Base-by-base conservation (phyloP, 352 stramenopile genomes). In the Pythium sukuiense region DNA sequence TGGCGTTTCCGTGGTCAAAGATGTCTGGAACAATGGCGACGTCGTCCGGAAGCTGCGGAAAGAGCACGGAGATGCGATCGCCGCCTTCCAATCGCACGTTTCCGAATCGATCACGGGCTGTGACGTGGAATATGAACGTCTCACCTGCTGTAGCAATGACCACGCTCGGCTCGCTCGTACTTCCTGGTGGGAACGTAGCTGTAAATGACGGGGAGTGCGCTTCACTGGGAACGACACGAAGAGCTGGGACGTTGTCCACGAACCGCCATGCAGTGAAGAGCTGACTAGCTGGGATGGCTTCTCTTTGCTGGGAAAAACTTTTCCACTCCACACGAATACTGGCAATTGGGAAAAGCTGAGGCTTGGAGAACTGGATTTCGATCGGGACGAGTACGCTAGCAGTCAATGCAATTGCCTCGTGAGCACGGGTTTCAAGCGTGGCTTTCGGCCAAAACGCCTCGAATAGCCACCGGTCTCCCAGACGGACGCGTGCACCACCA, bases 201-300 rank as follows among this genome's bases (percentile, higher is more conserved):
- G 66, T 72, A 48, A 72, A 72, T 27, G 66, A 72, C 18, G 59
- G 45, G 32, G 50, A 57, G 27, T 68, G 3, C 3, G 66, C 55
- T 18, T 35, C 6, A 6, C n/a, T 61, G 0, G 66, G 66, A 9
- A 58, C 54, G 29, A 72, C 45, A 12, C 50, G 39, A 14, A 72
- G 8, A 16, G 63, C 37, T 14, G 83, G 81, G 0, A 88, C 69
- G 50, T 89, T 86, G 48, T 88, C 87, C 8, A 76, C 64, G 13
- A 92, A 81, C 18, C 52, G 57, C 77, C 83, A 89, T 0, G 65
- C 76, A 18, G 83, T 87, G 55, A 82, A 89, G 4, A 89, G 61
- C 5, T 66, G 66, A 37, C 54, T 73, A 1, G 77, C 55, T 12
- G 80, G 70, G 33, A 93, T 69, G 18, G 84, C 52, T 61, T 87